These are phyloP conservation scores for Neurospora tetrasperma DNA, from an alignment of 495 filamentous ascomycete genomes.

Conservation along the genomic window DNA sequence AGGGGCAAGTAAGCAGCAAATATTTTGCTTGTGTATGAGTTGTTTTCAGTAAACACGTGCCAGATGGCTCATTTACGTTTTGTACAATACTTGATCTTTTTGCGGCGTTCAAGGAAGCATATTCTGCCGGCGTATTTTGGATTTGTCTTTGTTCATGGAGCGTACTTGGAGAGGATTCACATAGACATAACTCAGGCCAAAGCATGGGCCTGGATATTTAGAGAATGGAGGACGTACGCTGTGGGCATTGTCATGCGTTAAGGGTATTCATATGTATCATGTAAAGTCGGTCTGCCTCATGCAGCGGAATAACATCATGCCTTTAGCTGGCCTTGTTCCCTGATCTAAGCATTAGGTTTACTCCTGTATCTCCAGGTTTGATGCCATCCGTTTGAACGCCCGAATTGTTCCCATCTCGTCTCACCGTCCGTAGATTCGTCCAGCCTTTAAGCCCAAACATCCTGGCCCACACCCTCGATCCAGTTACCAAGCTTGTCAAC, in stretches of 20 bases:
- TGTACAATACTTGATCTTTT: neutral
- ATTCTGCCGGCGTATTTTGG: neutral
- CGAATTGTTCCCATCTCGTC: neutral
- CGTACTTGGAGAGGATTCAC: neutral
- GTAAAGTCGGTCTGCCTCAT: neutral
- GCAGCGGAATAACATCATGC: neutral
- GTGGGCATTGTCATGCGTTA: neutral
- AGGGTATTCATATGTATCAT: neutral
- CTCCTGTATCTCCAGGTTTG: neutral
- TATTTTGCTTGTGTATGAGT: neutral
- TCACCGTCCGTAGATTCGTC: neutral
- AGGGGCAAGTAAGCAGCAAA: neutral
- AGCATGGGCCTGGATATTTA: neutral
- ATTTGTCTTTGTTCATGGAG: neutral
- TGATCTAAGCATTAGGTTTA: neutral
- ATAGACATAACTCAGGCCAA: neutral
- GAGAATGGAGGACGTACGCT: neutral
- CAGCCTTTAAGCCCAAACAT: conserved; percentile 51
- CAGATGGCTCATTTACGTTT: neutral
- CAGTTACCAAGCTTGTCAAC: conserved; percentile 91
- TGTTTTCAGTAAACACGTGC: neutral
- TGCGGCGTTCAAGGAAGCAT: neutral
- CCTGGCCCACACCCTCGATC: conserved; percentile 82
- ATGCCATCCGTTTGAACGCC: neutral
- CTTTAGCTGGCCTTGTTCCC: neutral